Conservation (phyloP, 768 basidiomycete species). For the Panaeolus cyanescens region DNA sequence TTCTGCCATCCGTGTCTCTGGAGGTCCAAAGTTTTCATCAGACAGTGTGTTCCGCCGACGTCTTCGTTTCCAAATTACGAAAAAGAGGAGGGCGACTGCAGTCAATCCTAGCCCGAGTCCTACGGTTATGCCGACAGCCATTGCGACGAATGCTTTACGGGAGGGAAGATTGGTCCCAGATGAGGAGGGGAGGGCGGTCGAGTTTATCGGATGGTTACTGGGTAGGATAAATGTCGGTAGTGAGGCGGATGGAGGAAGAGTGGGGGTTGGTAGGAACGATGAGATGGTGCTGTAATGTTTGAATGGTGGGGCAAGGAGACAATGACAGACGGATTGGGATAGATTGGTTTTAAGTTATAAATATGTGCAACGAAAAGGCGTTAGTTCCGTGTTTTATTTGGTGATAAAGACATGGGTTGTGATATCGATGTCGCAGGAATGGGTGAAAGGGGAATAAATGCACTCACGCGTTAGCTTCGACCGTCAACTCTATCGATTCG, state of each 20-base stretch:
- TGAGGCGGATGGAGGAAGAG: slow-evolving; percentile 5
- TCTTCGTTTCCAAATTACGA: slow-evolving; percentile 27
- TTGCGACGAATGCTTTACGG: slow-evolving; percentile 24
- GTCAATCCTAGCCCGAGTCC: slow-evolving; percentile 36
- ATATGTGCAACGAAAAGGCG: not conserved
- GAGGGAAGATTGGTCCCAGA: slow-evolving; percentile 9
- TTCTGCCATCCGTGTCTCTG: not conserved
- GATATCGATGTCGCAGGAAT: not conserved
- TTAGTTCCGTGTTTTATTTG: not conserved
- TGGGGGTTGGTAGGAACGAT: slow-evolving; percentile 32
- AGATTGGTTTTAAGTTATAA: not conserved
- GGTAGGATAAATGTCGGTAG: slow-evolving; percentile 12
- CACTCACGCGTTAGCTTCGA: slow-evolving; percentile 16
- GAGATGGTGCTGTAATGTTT: slow-evolving; percentile 29
- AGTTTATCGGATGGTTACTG: slow-evolving; percentile 8
- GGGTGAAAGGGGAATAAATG: not conserved
- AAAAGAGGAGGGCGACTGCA: slow-evolving; percentile 18
- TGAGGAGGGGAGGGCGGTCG: slow-evolving; percentile 13
- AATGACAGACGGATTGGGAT: slow-evolving; percentile 23
- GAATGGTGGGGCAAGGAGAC: slow-evolving; percentile 35
- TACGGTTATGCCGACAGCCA: slow-evolving; percentile 36
- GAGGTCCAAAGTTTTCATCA: not conserved
- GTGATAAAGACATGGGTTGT: not conserved
- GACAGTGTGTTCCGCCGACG: slow-evolving; percentile 10
- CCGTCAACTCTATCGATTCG: slow-evolving; percentile 13